Base-by-base conservation (phyloP, 441 rosid species). In the Gossypium lobatum region DNA sequence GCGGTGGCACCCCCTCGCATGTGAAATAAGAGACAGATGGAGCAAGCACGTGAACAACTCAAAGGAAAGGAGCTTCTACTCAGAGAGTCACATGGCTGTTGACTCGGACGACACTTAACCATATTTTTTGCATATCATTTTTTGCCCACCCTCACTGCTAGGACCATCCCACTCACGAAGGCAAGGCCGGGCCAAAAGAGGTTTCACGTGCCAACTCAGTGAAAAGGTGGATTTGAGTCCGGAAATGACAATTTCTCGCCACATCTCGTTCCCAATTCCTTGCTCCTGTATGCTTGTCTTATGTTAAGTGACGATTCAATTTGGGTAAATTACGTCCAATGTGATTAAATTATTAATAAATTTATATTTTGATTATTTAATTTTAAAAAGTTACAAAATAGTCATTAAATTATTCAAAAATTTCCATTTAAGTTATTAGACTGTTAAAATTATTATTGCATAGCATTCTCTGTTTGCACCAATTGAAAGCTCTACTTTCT, bases 181-280 rank as follows among this genome's bases (percentile, higher is more conserved):
- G 1, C 18, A 37, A 6, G 20, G 3, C 16, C 52, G 1, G n/a
- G 18, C 21, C 28, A 23, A 67, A 17, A 42, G 70, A 69, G 72
- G 26, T 72, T 31, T 77, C 76, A 72, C 28, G 77, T 74, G 80
- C 66, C 75, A 74, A 74, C 14, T 76, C 71, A 57, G 69, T 45
- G 34, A 63, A 20, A 10, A 45, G 53, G 16, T 6, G 0, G 18
- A 52, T 18, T 46, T 60, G 1, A 61, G 64, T 62, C 70, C 18
- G 14, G 4, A 48, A 48, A 46, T 67, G 21, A 25, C 50, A 67
- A 48, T 20, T 39, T 48, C 42, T 48, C 58, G 42, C 53, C 20
- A 17, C 70, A 34, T 7, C 14, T 46, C 55, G 14, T 20, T 5
- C 11, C 34, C 55, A 34, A 46, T 60, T 37, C 82, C 78, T 79